Evolutionary conservation across 1,284 basidiomycete species (phyloP), one percentile per base, ranked within the genome.

Genomic region (Stereum hirsutum): DNA sequence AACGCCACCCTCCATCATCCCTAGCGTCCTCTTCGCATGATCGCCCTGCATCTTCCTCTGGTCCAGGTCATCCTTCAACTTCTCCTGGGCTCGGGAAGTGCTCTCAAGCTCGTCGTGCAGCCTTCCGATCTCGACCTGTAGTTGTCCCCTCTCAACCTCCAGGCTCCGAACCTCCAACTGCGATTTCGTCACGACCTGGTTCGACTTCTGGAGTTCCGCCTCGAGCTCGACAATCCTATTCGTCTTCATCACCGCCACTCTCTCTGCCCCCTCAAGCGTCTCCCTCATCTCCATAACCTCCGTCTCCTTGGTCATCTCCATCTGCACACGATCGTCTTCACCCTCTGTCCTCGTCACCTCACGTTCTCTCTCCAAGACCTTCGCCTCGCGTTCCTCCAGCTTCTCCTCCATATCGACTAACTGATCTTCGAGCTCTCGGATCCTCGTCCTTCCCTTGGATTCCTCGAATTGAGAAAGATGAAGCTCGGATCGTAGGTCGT

Each of bases 221-320:
- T 50, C 49, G 15, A 49, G 48, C n/a, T 42, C 34, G 21, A 49
- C 39, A 32, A 49, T 49, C 36, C 48, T 41, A 34, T 49, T 49
- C 30, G 48, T 49, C 24, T 48, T 41, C 26, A 24, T 20, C 17
- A 50, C 44, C 11, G 49, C 49, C 15, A 43, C 46, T 21, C 25
- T 41, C 33, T 46, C 48, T 17, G 49, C 49, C 1, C 44, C 44
- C 20, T 49, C 44, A 28, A 50, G 44, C 30, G 40, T 40, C 31
- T 32, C 41, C 24, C 40, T 43, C 44, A 46, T 21, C 8, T 50
- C 49, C 30, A 46, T 14, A 11, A 49, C 23, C 36, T 49, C 48
- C n/a, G n/a, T n/a, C n/a, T n/a, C n/a, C n/a, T n/a, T n/a, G n/a
- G n/a, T n/a, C n/a, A n/a, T n/a, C n/a, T n/a, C n/a, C n/a, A n/a